Evolutionary conservation across 164 flowering plant genomes (phyloP), one percentile per base, ranked within the genome.

Genomic region (Annona cherimola): DNA sequence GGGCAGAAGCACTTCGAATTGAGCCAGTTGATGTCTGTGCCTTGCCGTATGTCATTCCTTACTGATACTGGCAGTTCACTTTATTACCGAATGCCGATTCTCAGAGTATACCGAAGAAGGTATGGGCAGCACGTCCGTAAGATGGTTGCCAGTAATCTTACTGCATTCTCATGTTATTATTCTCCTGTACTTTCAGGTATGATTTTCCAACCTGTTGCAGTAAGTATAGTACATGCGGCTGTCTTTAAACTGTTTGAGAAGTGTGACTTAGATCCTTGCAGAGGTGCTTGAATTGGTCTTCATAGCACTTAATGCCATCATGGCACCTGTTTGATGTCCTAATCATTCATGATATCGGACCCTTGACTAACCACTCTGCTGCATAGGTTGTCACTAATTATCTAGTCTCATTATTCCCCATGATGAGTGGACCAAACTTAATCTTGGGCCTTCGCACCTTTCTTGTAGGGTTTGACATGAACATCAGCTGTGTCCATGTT

Each of bases 31-130:
- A 90, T 80, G 76, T 89, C 69, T 82, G 59, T 80, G 95, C 90
- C 20, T 79, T 92, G 71, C 97, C 95, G 0, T 92, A 92, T 76
- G 97, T 92, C 70, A 82, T 92, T 77, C 97, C 93, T 1, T 86
- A 86, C 82, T 92, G 85, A 66, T 67, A 70, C 41, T 39, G 50
- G 68, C 20, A 46, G 18, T 16, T 42, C 42, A 3, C 45, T 44
- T n/a, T 41, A 65, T 20, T 41, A 41, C 59, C 8, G 35, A 6
- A 26, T 26, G 67, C 65, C 46, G 68, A 45, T 65, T 63, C 42
- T 46, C 26, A 18, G 67, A 64, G 20, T 60, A 55, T 55, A 73
- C 59, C 68, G 7, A 4, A 2, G 45, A 63, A 63, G 66, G 41
- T 63, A 63, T 63, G 8, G 26, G 76, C 76, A 59, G 74, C 75